Evolutionary conservation across 768 basidiomycete species (phyloP).

Genomic region (Collybiopsis luxurians): DNA sequence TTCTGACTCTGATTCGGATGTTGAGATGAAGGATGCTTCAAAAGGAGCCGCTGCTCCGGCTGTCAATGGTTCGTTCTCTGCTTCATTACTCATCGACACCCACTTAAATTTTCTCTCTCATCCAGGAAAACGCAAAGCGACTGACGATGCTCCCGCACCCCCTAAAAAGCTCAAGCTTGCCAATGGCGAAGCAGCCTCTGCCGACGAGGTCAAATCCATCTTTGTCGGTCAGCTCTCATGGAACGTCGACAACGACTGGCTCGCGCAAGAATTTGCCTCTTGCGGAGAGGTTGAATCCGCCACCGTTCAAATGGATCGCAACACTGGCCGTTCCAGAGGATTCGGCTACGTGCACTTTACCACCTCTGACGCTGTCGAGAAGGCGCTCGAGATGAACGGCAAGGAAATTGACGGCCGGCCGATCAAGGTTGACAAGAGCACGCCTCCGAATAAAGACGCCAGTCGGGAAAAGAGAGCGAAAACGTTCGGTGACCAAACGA

Average conservation of each 20-base stretch:
- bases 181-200: slow-evolving; percentile 50
- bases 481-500: slow-evolving; percentile 60
- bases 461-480: slow-evolving; percentile 68
- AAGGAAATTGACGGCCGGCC: slow-evolving; percentile 91
- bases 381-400: slow-evolving; percentile 78
- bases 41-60: slow-evolving; percentile 18
- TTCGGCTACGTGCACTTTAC: slow-evolving; percentile 84
- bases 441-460: slow-evolving; percentile 53
- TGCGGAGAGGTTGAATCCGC: slow-evolving; percentile 91
- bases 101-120: background rate
- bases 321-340: slow-evolving; percentile 78
- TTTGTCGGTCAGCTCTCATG: slow-evolving; percentile 94
- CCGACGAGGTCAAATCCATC: slow-evolving; percentile 56
- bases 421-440: slow-evolving; percentile 81
- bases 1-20: slow-evolving; percentile 45
- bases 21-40: slow-evolving; percentile 54
- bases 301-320: slow-evolving; percentile 82
- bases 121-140: slow-evolving; percentile 80
- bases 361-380: slow-evolving; percentile 67
- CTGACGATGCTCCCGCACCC: slow-evolving; percentile 52
- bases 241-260: slow-evolving; percentile 96
- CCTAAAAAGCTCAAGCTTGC: slow-evolving; percentile 83
- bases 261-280: slow-evolving; percentile 83
- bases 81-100: background rate
- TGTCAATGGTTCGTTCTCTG: slow-evolving; percentile 31